A percentile compares a stretch with the other conserved stretches of the same genome.
Evolutionary conservation across 345 rosid species (phyloP).

Genomic region (Clausena lansium): DNA sequence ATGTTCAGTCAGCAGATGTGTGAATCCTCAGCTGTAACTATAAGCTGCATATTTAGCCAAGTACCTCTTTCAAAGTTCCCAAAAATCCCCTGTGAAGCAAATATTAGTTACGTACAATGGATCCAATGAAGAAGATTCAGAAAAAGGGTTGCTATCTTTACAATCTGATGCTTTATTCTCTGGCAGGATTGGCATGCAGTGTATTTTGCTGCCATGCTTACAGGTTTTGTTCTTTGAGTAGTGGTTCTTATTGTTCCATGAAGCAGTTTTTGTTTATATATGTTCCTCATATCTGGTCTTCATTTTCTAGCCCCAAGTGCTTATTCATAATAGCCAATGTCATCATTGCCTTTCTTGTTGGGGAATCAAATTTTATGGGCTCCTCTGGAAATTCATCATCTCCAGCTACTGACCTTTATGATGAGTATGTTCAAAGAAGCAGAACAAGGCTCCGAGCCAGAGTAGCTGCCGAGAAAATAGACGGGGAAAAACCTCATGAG

Average conservation of each 20-base stretch:
- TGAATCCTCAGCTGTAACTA: neutral
- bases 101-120: conserved; percentile 3
- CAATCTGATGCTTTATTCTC: conserved; percentile 21
- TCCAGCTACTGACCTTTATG: conserved; percentile 24
- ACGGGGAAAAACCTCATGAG: neutral
- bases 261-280: conserved; percentile 22
- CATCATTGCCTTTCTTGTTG: conserved; percentile 49
- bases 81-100: neutral
- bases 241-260: conserved; percentile 4
- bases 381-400: conserved; percentile 6
- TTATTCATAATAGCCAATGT: conserved; percentile 51
- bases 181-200: conserved; percentile 29
- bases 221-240: conserved; percentile 25
- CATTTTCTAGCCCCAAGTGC: conserved; percentile 35
- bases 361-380: conserved; percentile 39
- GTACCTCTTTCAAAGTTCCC: neutral
- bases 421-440: conserved; percentile 45
- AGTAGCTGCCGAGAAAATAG: conserved; percentile 6
- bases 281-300: conserved; percentile 29
- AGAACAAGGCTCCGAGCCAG: neutral
- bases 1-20: conserved; percentile 17
- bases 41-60: neutral
- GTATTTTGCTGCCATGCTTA: conserved; percentile 21
- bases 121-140: conserved; percentile 11
- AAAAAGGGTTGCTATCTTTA: conserved; percentile 19